phyloP scores from a whole-genome alignment of 225 moss, liverwort and hornwort species.

The Marchantia paleacea region DNA sequence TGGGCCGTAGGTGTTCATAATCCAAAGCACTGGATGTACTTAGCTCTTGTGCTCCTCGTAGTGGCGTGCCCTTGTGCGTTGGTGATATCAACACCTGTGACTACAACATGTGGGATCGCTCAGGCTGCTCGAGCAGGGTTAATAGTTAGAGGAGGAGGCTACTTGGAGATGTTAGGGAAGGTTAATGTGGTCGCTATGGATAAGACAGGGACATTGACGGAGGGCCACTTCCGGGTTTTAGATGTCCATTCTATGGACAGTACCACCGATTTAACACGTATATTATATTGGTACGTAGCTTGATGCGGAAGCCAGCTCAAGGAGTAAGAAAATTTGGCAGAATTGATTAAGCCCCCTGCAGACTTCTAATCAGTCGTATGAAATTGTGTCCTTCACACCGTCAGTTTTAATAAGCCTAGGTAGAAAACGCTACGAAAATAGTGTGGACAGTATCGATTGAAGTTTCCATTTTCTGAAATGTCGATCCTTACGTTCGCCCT shows the following conservation, averaged over 20 bases:
- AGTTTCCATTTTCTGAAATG: too few relatives aligned
- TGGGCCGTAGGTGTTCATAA: conserved; percentile 69
- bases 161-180: conserved; percentile 79
- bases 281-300: conserved; percentile 74
- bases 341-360: neutral
- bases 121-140: conserved; percentile 86
- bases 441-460: too few relatives aligned
- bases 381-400: neutral
- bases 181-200: conserved; percentile 84
- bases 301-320: neutral
- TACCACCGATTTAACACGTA: conserved; percentile 39
- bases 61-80: conserved; percentile 95
- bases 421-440: neutral
- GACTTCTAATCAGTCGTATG: neutral
- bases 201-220: conserved; percentile 93
- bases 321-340: neutral
- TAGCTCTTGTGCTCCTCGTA: conserved; percentile 85
- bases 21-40: conserved; percentile 70
- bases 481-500: too few relatives aligned
- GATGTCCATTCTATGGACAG: conserved; percentile 54
- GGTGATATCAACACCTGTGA: conserved; percentile 92
- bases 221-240: conserved; percentile 83
- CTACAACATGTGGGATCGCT: conserved; percentile 88
- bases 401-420: neutral
- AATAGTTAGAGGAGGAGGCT: conserved; percentile 81